phyloP scores from a whole-genome alignment of 169 alveolate genomes.

The Cryptosporidium parvum region DNA sequence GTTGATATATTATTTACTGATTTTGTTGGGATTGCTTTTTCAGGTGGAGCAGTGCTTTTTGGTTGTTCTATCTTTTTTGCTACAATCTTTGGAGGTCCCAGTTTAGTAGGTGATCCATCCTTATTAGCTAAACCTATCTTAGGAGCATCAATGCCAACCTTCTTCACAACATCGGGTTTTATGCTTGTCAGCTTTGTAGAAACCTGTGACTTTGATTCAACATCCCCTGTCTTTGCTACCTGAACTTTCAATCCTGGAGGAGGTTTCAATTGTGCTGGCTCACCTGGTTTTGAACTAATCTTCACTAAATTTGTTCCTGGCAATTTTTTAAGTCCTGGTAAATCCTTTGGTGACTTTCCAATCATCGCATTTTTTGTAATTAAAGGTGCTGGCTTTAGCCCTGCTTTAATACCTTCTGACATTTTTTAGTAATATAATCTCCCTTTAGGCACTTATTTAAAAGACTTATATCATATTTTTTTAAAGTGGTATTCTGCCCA shows the following conservation, averaged over 20 bases:
- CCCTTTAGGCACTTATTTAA: not conserved
- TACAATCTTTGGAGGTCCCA: not conserved
- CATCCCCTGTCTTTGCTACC: not conserved
- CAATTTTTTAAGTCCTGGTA: constrained; percentile 8
- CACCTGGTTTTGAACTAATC: not conserved
- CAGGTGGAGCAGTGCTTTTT: not conserved
- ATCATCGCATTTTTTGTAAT: not conserved
- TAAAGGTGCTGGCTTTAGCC: not conserved
- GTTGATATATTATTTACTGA: not conserved
- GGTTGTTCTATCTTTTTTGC: not conserved
- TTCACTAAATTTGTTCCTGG: constrained; percentile 2
- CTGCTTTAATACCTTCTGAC: constrained; percentile 23
- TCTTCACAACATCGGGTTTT: not conserved
- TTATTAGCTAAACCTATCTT: not conserved
- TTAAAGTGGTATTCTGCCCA: not conserved
- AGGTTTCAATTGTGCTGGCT: not conserved
- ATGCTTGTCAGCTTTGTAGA: not conserved
- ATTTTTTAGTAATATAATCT: not conserved
- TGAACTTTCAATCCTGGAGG: not conserved
- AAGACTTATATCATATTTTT: not conserved
- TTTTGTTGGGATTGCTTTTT: not conserved
- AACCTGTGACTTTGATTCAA: not conserved
- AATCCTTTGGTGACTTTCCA: constrained; percentile 25
- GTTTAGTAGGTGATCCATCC: not conserved
- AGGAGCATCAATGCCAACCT: constrained; percentile 12